phyloP scores from a whole-genome alignment of 2,329 filamentous ascomycete species.

The Penicillium sp. region DNA sequence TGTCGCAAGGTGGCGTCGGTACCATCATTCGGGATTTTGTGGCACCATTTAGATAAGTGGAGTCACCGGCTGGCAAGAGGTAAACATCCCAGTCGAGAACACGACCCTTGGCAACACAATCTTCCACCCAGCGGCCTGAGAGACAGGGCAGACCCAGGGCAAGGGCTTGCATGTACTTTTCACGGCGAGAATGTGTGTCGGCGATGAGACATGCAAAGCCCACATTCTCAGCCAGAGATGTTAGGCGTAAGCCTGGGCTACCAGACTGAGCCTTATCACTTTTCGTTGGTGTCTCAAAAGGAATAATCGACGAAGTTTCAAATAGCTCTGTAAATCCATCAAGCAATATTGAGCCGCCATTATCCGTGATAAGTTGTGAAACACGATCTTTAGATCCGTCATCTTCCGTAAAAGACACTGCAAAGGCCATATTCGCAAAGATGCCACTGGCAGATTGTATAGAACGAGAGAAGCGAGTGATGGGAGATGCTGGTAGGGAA shows the following conservation, averaged over 20 bases:
- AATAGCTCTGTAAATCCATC: slow-evolving; percentile 84
- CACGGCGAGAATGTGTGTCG: slow-evolving; percentile 79
- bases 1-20: slow-evolving; percentile 59
- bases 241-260: slow-evolving; percentile 53
- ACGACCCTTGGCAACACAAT: slow-evolving; percentile 63
- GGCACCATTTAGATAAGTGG: slow-evolving; percentile 72
- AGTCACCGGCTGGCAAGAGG: slow-evolving; percentile 81
- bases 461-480: slow-evolving; percentile 50
- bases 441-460: slow-evolving; percentile 45
- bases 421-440: slow-evolving; percentile 84
- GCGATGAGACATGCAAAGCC: slow-evolving; percentile 86
- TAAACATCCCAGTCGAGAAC: slow-evolving; percentile 78
- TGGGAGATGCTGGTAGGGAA: slow-evolving; percentile 49
- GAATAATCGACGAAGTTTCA: slow-evolving; percentile 43
- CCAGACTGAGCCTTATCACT: slow-evolving; percentile 16
- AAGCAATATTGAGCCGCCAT: slow-evolving; percentile 71
- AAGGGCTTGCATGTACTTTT: slow-evolving; percentile 93
- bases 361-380: slow-evolving; percentile 63
- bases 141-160: slow-evolving; percentile 87
- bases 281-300: slow-evolving; percentile 30
- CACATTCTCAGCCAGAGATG: slow-evolving; percentile 51
- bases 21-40: slow-evolving; percentile 71
- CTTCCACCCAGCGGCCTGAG: slow-evolving; percentile 75
- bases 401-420: slow-evolving; percentile 69
- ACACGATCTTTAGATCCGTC: slow-evolving; percentile 59